A percentile compares a stretch with the other conserved stretches of the same genome.
Evolutionary conservation across 108 stramenopile genomes (phyloP).

Genomic region (Bacterosira constricta): DNA sequence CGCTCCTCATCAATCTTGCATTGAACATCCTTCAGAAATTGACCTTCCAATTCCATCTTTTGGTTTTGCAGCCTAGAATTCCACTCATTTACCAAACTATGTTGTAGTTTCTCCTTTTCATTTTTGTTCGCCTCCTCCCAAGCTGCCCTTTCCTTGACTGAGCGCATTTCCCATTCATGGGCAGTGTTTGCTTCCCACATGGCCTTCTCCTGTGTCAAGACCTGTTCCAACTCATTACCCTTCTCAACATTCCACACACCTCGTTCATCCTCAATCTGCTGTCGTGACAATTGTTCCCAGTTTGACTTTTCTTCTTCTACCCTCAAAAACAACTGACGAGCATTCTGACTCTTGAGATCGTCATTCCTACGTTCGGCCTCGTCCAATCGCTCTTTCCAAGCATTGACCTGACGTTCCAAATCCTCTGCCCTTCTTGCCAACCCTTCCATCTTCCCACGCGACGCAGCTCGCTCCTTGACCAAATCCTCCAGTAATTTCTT

Average conservation of each 20-base stretch:
- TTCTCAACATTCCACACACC: slow-evolving; percentile 16
- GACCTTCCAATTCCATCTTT: slow-evolving; percentile 19
- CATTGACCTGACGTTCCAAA: slow-evolving; percentile 46
- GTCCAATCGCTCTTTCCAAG: slow-evolving; percentile 44
- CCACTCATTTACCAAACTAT: slow-evolving; percentile 20
- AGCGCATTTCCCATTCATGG: slow-evolving; percentile 10
- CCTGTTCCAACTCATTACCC: slow-evolving; percentile 15
- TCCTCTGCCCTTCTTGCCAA: slow-evolving; percentile 47
- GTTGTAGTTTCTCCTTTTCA: slow-evolving; percentile 7
- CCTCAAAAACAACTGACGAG: slow-evolving; percentile 38
- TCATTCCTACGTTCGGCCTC: slow-evolving; percentile 32
- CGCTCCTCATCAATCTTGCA: slow-evolving; percentile 27
- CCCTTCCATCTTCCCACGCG: slow-evolving; percentile 58
- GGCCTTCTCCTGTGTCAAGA: slow-evolving; percentile 17
- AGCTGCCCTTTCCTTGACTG: slow-evolving; percentile 7
- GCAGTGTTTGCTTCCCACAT: slow-evolving; percentile 20
- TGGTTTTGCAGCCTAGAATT: slow-evolving; percentile 21
- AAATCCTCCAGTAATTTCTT: slow-evolving; percentile 71
- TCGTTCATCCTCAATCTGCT: slow-evolving; percentile 28
- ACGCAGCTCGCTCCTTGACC: slow-evolving; percentile 52
- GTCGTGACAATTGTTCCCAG: slow-evolving; percentile 7
- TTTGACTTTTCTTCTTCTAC: slow-evolving; percentile 36
- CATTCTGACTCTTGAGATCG: slow-evolving; percentile 45
- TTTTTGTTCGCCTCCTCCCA: neutral
- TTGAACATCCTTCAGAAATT: slow-evolving; percentile 23